Evolutionary conservation across 2,329 filamentous ascomycete genomes (phyloP).

Genomic region (Cladosporium sphaerospermum): DNA sequence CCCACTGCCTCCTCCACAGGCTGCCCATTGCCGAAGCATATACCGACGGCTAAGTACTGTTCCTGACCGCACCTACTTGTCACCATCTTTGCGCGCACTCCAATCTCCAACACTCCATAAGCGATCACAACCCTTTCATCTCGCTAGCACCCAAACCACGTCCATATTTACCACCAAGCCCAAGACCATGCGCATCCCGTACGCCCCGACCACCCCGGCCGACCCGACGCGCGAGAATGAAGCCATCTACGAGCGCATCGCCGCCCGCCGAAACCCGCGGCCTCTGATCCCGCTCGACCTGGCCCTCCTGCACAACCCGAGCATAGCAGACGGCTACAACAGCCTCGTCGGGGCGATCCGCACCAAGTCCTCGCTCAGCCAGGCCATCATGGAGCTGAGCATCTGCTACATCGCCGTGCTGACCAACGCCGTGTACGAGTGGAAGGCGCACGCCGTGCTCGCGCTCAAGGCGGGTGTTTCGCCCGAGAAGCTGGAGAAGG

Average conservation of each 20-base stretch:
- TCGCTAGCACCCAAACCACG: neutral
- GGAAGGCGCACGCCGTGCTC: slow-evolving; percentile 30
- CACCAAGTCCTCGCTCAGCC: slow-evolving; percentile 27
- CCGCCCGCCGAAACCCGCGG: slow-evolving; percentile 59
- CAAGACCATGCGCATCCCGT: slow-evolving; percentile 58
- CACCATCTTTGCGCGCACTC: neutral
- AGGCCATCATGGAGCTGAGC: slow-evolving; percentile 28
- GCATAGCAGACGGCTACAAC: slow-evolving; percentile 72
- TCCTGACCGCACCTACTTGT: neutral
- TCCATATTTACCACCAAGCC: slow-evolving; percentile 7
- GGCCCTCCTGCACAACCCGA: slow-evolving; percentile 65
- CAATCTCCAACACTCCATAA: neutral
- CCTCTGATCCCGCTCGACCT: slow-evolving; percentile 71
- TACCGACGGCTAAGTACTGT: slow-evolving; percentile 12
- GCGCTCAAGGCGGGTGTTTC: slow-evolving; percentile 27
- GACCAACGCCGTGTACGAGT: slow-evolving; percentile 32
- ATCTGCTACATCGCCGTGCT: slow-evolving; percentile 34
- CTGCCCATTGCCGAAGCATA: slow-evolving; percentile 6
- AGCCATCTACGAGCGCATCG: slow-evolving; percentile 57
- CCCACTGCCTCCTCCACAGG: neutral
- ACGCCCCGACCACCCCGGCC: slow-evolving; percentile 49
- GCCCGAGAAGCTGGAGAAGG: slow-evolving; percentile 21
- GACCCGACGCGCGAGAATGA: slow-evolving; percentile 43
- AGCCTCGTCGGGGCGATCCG: slow-evolving; percentile 52
- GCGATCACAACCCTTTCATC: neutral